Evolutionary conservation across 345 rosid species (phyloP).

Genomic region (Eucalyptus melliodora): DNA sequence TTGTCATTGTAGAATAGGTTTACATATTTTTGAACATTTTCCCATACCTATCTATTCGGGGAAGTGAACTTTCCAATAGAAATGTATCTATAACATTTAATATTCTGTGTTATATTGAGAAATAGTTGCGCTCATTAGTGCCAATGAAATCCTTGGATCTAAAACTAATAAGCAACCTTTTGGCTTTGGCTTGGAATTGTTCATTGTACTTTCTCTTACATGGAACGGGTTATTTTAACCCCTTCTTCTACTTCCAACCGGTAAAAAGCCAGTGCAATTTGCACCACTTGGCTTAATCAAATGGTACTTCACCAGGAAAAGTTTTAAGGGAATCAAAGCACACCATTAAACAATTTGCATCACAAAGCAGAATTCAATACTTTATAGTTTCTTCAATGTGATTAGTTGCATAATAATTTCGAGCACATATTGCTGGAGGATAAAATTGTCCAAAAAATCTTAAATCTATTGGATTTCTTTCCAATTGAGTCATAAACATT

Average conservation of each 20-base stretch:
- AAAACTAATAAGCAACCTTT: not conserved
- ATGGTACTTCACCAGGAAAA: not conserved
- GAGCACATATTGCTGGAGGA: not conserved
- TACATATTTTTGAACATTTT: not conserved
- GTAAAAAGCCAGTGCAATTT: not conserved
- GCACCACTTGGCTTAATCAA: not conserved
- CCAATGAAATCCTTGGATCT: not conserved
- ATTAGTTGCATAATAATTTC: not conserved
- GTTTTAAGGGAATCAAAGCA: not conserved
- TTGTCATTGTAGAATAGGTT: not conserved
- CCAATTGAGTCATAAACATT: not conserved
- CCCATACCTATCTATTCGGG: not conserved
- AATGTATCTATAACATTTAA: not conserved
- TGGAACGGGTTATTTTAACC: not conserved
- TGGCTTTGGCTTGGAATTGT: not conserved
- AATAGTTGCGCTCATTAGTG: not conserved
- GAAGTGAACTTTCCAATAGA: not conserved
- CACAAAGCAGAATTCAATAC: not conserved
- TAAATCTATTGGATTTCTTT: not conserved
- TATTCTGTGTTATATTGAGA: not conserved
- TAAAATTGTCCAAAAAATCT: not conserved
- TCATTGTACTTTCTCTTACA: not conserved
- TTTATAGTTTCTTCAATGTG: not conserved
- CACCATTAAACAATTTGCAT: not conserved
- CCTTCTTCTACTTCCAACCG: not conserved